phyloP scores from a whole-genome alignment of 2,329 filamentous ascomycete species.

The Pseudogymnoascus sp. region DNA sequence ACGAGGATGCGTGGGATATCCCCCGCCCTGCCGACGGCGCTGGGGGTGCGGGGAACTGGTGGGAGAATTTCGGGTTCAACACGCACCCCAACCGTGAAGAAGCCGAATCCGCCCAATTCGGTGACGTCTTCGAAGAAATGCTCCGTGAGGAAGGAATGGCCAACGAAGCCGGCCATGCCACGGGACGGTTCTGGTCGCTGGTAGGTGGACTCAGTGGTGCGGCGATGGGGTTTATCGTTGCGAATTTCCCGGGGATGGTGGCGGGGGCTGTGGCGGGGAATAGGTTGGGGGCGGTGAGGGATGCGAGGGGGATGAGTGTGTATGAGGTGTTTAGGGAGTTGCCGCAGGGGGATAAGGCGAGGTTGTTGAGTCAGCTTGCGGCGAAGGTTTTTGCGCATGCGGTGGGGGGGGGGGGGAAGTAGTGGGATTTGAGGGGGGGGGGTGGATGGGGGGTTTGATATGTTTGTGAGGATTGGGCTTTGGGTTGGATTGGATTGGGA shows the following conservation, averaged over 20 bases:
- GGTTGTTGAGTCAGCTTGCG: slow-evolving; percentile 74
- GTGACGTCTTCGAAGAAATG: slow-evolving; percentile 85
- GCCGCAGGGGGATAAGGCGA: slow-evolving; percentile 72
- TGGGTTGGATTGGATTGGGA: neutral
- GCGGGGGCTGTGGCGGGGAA: slow-evolving; percentile 92
- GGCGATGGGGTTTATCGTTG: slow-evolving; percentile 89
- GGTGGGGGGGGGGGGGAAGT: slow-evolving; percentile 39
- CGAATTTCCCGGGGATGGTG: slow-evolving; percentile 79
- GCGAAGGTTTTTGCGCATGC: slow-evolving; percentile 79
- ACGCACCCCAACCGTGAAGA: slow-evolving; percentile 44
- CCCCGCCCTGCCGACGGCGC: slow-evolving; percentile 22
- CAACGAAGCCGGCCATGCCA: slow-evolving; percentile 55
- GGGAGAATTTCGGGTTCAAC: slow-evolving; percentile 59
- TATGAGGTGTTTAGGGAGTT: slow-evolving; percentile 82
- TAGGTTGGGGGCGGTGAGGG: slow-evolving; percentile 77
- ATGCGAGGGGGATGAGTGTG: slow-evolving; percentile 89
- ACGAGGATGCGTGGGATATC: slow-evolving; percentile 36
- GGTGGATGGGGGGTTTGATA: neutral
- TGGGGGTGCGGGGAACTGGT: slow-evolving; percentile 46
- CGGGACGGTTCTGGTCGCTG: slow-evolving; percentile 75
- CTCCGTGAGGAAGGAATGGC: slow-evolving; percentile 77
- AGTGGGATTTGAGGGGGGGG: neutral
- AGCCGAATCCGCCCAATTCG: slow-evolving; percentile 73
- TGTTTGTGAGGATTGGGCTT: neutral
- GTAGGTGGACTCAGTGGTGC: slow-evolving; percentile 81